Evolutionary conservation across 148 eudicot species (phyloP), one percentile per base, ranked within the genome.

Genomic region (Dysphania ambrosioides): DNA sequence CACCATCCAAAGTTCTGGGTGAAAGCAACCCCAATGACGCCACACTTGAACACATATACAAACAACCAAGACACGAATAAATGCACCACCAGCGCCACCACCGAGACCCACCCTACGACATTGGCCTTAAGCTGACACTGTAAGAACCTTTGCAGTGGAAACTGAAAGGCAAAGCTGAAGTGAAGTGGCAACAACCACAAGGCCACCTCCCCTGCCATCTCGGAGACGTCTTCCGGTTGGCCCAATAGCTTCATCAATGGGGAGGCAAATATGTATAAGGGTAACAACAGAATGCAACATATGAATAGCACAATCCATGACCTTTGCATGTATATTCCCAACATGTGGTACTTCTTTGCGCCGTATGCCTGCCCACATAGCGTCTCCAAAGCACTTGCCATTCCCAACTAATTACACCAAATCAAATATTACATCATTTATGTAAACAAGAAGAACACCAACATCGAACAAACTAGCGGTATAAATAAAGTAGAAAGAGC

Each of bases 371-470:
- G 90, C 10, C 88, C 88, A 35, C 88, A 86, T 67, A 86, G 68
- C 0, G 88, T 87, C 78, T 87, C 90, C 23, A 87, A 72, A 29
- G 90, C 90, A 72, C 88, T 85, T 27, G 88, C 90, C 87, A 87
- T 85, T 10, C 90, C 90, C 59, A 87, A 44, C 90, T 87, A 75
- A 0, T 16, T 16, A 42, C 0, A 41, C 9, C 2, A 42, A 47
- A 47, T 2, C 4, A 47, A 12, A 47, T 4, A 47, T 13, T 11
- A 5, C 21, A 12, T 47, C 53, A 47, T 47, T 47, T 47, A 4
- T 47, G 6, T 8, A 15, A 3, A 42, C n/a, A n/a, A n/a, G n/a
- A n/a, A n/a, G n/a, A n/a, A n/a, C n/a, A n/a, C n/a, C n/a, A n/a
- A n/a, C n/a, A n/a, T n/a, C n/a, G n/a, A n/a, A n/a, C n/a, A n/a